A percentile compares a stretch with the other conserved stretches of the same genome.
These are phyloP conservation scores for Trichomonascaceae sp. DNA, from an alignment of 1,139 yeast genomes.

Conservation along the genomic window DNA sequence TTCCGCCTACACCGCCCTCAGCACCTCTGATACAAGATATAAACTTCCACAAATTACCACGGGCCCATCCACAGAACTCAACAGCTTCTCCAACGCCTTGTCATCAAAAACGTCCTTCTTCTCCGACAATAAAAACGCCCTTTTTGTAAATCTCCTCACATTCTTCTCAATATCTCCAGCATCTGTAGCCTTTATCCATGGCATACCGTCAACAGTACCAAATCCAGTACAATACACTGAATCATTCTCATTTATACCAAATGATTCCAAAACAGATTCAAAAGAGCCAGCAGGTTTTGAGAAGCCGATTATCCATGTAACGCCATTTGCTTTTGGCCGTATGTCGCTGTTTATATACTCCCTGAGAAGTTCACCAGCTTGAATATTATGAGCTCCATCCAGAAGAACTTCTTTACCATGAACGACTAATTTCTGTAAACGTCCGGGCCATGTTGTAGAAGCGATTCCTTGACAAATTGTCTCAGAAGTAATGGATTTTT, in stretches of 20 bases:
- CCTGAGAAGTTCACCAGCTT: constrained; percentile 68
- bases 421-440: constrained; percentile 36
- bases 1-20: too few relatives aligned
- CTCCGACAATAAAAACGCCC: background rate
- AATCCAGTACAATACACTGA: constrained; percentile 57
- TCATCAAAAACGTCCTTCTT: background rate
- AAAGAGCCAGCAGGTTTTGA: constrained; percentile 63
- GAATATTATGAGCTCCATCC: constrained; percentile 92
- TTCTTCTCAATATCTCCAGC: constrained; percentile 35
- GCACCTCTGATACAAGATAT: constrained; percentile 65
- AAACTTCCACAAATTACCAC: constrained; percentile 73
- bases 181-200: constrained; percentile 66
- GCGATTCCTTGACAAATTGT: constrained; percentile 47
- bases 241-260: constrained; percentile 46
- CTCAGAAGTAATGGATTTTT: constrained; percentile 21
- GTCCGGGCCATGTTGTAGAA: constrained; percentile 37
- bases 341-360: constrained; percentile 35
- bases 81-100: background rate
- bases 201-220: constrained; percentile 77
- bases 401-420: constrained; percentile 62
- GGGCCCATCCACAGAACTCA: constrained; percentile 6
- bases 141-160: constrained; percentile 16
- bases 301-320: constrained; percentile 65
- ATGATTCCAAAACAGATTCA: constrained; percentile 44
- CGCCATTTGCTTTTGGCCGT: constrained; percentile 21